Percentiles rank a stretch among this genome's conserved stretches.
Conservation (phyloP, 257 asterid genomes). For the Solanum etuberosum region DNA sequence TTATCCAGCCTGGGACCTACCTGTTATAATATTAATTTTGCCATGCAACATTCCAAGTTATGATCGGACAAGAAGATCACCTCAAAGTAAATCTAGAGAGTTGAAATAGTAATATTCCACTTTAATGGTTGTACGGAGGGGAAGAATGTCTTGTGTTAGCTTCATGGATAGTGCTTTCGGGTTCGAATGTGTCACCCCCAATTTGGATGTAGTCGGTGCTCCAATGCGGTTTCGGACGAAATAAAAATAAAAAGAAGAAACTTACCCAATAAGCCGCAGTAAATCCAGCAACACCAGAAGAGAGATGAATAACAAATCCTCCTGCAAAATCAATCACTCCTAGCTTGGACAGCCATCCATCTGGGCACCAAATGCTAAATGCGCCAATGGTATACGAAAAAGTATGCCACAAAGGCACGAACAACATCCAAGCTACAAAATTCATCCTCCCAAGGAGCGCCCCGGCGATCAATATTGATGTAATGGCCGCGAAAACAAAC, state of each 20-base stretch:
- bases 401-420: slow-evolving; percentile 62
- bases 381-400: slow-evolving; percentile 44
- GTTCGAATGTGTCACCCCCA: no score
- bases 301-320: slow-evolving; percentile 46
- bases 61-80: not conserved
- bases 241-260: not conserved
- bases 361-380: slow-evolving; percentile 41
- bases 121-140: not conserved
- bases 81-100: not conserved
- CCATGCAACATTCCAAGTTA: not conserved
- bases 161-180: not conserved
- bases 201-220: no score
- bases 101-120: not conserved
- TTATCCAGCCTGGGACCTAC: slow-evolving; percentile 41
- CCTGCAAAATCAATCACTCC: slow-evolving; percentile 56
- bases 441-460: slow-evolving; percentile 54
- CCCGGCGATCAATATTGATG: slow-evolving; percentile 35
- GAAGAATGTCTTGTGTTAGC: not conserved
- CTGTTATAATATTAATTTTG: slow-evolving; percentile 2
- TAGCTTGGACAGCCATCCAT: slow-evolving; percentile 47
- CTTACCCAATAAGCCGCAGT: slow-evolving; percentile 52
- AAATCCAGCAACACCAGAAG: slow-evolving; percentile 52
- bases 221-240: no score
- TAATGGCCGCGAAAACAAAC: slow-evolving; percentile 43
- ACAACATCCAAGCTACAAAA: slow-evolving; percentile 44